Percentiles rank a stretch among this genome's conserved stretches.
Evolutionary conservation across 306 rosid species (phyloP).

Genomic region (Cyclanthera cordifolia): DNA sequence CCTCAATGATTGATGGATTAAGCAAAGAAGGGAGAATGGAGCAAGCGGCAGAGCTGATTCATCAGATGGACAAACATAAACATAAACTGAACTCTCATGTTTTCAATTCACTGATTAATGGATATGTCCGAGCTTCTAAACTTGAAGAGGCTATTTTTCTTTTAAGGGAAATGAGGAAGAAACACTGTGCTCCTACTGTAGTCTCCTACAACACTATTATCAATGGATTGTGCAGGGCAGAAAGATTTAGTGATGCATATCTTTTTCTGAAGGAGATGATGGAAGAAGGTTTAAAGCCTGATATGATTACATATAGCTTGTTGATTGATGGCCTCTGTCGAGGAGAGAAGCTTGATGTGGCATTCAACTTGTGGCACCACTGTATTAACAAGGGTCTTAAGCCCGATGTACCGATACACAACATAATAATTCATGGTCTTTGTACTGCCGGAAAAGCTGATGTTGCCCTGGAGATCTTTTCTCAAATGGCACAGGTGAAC

Average conservation of each 20-base stretch:
- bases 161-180: slow-evolving; percentile 44
- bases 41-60: slow-evolving; percentile 38
- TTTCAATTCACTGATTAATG: slow-evolving; percentile 61
- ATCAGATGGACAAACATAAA: slow-evolving; percentile 40
- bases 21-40: slow-evolving; percentile 62
- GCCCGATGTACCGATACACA: slow-evolving; percentile 60
- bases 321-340: slow-evolving; percentile 64
- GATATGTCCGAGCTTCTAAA: slow-evolving; percentile 48
- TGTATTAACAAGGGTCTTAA: slow-evolving; percentile 40
- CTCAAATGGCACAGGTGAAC: slow-evolving; percentile 34
- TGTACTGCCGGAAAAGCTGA: slow-evolving; percentile 59
- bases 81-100: slow-evolving; percentile 42
- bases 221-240: slow-evolving; percentile 62
- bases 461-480: slow-evolving; percentile 55
- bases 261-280: slow-evolving; percentile 58
- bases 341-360: slow-evolving; percentile 44
- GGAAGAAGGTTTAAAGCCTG: slow-evolving; percentile 59
- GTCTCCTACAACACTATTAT: slow-evolving; percentile 71
- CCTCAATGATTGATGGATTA: slow-evolving; percentile 47
- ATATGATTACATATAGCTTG: slow-evolving; percentile 58
- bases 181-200: slow-evolving; percentile 49
- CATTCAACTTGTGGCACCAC: slow-evolving; percentile 53
- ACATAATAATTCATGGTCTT: slow-evolving; percentile 73
- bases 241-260: slow-evolving; percentile 53
- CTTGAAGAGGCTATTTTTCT: slow-evolving; percentile 43